phyloP scores from a whole-genome alignment of 2,329 filamentous ascomycete species.

The Talaromyces albobiverticillius region DNA sequence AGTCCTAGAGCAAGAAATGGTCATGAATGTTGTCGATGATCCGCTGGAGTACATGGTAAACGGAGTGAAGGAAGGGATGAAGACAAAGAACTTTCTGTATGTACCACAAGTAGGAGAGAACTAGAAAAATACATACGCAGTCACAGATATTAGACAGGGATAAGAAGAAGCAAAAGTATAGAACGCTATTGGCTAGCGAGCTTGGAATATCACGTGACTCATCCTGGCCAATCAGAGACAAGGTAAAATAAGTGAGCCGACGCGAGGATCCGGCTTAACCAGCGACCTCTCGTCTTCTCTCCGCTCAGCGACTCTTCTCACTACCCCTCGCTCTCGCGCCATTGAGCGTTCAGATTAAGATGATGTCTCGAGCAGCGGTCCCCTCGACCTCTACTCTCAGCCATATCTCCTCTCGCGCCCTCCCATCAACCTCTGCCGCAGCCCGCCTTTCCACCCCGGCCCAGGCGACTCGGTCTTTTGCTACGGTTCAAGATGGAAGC shows the following conservation, averaged over 20 bases:
- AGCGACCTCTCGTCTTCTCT: slow-evolving; percentile 9
- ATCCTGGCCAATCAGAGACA: slow-evolving; percentile 30
- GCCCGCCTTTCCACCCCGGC: slow-evolving; percentile 22
- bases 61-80: slow-evolving; percentile 1
- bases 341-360: slow-evolving; percentile 38
- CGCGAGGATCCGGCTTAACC: slow-evolving; percentile 11
- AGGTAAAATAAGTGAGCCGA: slow-evolving; percentile 28
- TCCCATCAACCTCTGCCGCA: slow-evolving; percentile 32
- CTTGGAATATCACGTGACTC: slow-evolving; percentile 35
- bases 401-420: slow-evolving; percentile 39
- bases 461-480: slow-evolving; percentile 69
- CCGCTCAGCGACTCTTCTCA: slow-evolving; percentile 7
- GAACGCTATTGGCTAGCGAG: too few relatives aligned
- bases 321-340: slow-evolving; percentile 23
- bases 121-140: too few relatives aligned
- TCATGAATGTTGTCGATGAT: slow-evolving; percentile 34
- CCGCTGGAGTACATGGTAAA: slow-evolving; percentile 29
- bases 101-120: slow-evolving; percentile 27
- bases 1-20: slow-evolving; percentile 38
- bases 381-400: slow-evolving; percentile 40
- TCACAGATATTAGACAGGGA: too few relatives aligned
- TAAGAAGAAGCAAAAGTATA: too few relatives aligned
- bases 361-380: slow-evolving; percentile 47
- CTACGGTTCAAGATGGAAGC: slow-evolving; percentile 70
- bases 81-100: slow-evolving; percentile 35